Evolutionary conservation across 192 early-diverging fungal genomes (phyloP), one percentile per base, ranked within the genome.

Genomic region (Coemansia guatemalensis): DNA sequence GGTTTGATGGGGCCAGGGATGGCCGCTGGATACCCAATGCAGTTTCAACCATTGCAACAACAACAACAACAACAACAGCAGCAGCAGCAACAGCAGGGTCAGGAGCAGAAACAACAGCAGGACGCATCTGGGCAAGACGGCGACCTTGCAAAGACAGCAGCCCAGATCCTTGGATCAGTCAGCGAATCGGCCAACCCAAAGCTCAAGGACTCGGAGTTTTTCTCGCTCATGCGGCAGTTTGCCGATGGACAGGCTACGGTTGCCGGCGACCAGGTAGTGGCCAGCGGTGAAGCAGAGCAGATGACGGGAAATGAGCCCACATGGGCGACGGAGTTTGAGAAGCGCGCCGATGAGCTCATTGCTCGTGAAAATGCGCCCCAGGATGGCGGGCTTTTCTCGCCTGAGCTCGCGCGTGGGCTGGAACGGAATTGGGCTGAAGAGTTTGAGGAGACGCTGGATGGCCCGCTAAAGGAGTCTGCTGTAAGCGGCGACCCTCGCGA

Each of bases 221-320:
- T 98, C 77, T 85, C 84, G 12, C 89, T 99, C 71, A 98, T 99
- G 94, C 84, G 92, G 58, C 85, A 94, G 68, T 79, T 99, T 48
- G 84, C 93, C 20, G 93, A 99, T 82, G 82, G 87, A 20, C 88
- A 97, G 72, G 85, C 96, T 1, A 85, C 85, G 5, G 91, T 99
- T 51, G 91, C 91, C 60, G 93, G 91, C 30, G 89, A 96, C 65
- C 92, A 95, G 73, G 81, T 99, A 20, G 80, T 84, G 30, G 35
- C 77, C 59, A 48, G 22, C 27, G 61, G 73, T 48, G 74, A 75
- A 56, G 80, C 78, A 30, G 60, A 65, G 49, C 60, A 72, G 60
- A 62, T 21, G 48, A 51, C 73, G 11, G 50, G 60, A 18, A 66
- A 61, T 5, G 85, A 84, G 0, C 76, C 83, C 22, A 85, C 86